Percentiles rank a stretch among this genome's conserved stretches.
phyloP scores from a whole-genome alignment of 176 grass and related monocot genomes.

The Luzula sylvatica region DNA sequence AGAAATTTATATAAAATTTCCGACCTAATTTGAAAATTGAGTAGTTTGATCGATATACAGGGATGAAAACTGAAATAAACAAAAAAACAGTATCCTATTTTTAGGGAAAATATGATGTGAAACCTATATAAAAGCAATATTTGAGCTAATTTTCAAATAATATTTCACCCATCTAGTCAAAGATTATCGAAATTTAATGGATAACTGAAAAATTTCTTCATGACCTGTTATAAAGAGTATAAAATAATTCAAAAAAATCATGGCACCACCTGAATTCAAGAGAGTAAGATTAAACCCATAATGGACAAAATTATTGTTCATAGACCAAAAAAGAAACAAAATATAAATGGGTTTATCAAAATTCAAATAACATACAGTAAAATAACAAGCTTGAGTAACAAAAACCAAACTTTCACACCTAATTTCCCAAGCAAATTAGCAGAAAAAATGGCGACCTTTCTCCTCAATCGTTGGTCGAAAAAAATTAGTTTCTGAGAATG shows the following conservation, averaged over 20 bases:
- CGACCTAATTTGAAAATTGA: background rate
- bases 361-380: background rate
- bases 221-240: too few relatives aligned
- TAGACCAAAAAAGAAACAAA: background rate
- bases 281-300: too few relatives aligned
- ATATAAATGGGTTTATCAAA: too few relatives aligned
- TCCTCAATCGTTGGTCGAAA: too few relatives aligned
- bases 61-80: constrained; percentile 8
- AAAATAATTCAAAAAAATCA: too few relatives aligned
- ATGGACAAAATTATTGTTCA: too few relatives aligned
- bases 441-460: background rate
- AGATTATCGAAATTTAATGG: background rate
- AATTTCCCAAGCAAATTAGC: background rate
- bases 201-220: background rate
- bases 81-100: constrained; percentile 20
- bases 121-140: background rate
- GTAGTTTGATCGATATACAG: constrained; percentile 3
- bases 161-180: background rate
- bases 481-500: background rate
- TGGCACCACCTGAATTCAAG: too few relatives aligned
- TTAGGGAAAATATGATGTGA: constrained; percentile 6
- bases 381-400: background rate
- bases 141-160: background rate
- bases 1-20: constrained; percentile 13
- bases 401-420: background rate